Percentiles rank a stretch among this genome's conserved stretches.
Conservation (phyloP, 805 yeast genomes). For the Kluyveromyces wickerhamii region DNA sequence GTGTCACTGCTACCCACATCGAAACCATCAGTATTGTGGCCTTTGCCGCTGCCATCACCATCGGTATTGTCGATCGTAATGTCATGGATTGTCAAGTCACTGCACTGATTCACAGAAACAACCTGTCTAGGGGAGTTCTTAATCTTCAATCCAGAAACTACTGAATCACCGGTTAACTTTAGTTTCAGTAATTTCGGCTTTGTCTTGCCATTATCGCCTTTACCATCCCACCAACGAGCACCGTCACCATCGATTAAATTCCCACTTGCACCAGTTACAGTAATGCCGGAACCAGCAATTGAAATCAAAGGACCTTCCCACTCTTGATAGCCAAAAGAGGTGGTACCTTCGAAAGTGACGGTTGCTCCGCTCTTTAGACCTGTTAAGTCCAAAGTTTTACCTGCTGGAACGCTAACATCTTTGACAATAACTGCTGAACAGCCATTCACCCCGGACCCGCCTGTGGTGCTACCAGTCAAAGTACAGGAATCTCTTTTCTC, state of each 20-base stretch:
- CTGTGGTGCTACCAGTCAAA: background rate
- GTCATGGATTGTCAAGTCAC: constrained; percentile 7
- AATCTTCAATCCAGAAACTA: constrained; percentile 10
- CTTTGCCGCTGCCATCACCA: constrained; percentile 10
- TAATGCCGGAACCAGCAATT: constrained; percentile 11
- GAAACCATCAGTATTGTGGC: constrained; percentile 16
- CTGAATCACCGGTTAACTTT: constrained; percentile 7
- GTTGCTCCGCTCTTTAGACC: constrained; percentile 10
- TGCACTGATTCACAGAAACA: constrained; percentile 7
- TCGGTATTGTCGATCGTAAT: constrained; percentile 10
- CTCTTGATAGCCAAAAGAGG: constrained; percentile 11
- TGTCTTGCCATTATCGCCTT: constrained; percentile 12
- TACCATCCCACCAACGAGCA: constrained; percentile 15
- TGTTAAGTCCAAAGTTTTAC: constrained; percentile 13
- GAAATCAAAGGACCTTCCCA: constrained; percentile 15
- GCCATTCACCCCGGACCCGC: constrained; percentile 4
- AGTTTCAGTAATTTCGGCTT: constrained; percentile 13
- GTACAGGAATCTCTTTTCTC: constrained; percentile 5
- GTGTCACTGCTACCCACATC: constrained; percentile 10
- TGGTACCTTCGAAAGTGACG: constrained; percentile 14
- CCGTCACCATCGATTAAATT: constrained; percentile 14
- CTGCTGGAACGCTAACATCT: constrained; percentile 14
- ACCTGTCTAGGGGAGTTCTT: constrained; percentile 12
- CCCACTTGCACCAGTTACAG: constrained; percentile 12
- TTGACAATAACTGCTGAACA: constrained; percentile 10